Base-by-base conservation (phyloP, 2,329 filamentous ascomycete genomes). In the Xylaria sp. region DNA sequence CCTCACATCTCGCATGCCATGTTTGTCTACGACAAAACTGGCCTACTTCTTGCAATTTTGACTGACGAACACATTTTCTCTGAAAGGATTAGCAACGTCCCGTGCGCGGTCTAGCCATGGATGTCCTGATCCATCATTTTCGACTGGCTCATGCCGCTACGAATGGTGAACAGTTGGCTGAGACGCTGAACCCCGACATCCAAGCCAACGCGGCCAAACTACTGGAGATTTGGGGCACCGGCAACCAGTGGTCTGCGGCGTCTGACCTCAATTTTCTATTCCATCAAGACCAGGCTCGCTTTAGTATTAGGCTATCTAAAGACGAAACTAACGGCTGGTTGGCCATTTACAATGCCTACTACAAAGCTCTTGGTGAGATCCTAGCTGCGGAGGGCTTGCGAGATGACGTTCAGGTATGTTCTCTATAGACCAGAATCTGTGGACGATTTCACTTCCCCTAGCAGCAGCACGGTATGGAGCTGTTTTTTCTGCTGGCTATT, bases 301-400 rank as follows among this genome's bases (percentile, higher is more conserved):
- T 78, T 39, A 81, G 79, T 34, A 74, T 78, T 35, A 81, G 78
- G 55, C 72, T 91, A 23, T 76, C 80, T n/a, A 80, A 84, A 47
- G 82, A 86, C 47, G 91, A 96, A 76, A 78, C 84, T 23, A 83
- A 81, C 59, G 88, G 87, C n/a, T 99, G 94, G 94, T 80, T 88
- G 0, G 92, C 96, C 46, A 86, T 97, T 35, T 96, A 92, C 71
- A 78, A 82, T 42, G 80, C 84, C 18, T 96, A 92, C 71, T 97
- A 92, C 91, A 91, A 89, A 68, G 90, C 90, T 23, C 76, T 89
- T 46, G 87, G 86, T 37, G 87, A 90, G 67, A 82, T 97, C 34
- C 75, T 94, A 55, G 82, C 82, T 11, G 83, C 84, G 9, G 83
- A 89, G 60, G 83, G 86, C 61, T 76, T 79, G 16, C 63, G 67